A percentile compares a stretch with the other conserved stretches of the same genome.
phyloP scores from a whole-genome alignment of 495 filamentous ascomycete genomes.

The Ramalina intermedia region DNA sequence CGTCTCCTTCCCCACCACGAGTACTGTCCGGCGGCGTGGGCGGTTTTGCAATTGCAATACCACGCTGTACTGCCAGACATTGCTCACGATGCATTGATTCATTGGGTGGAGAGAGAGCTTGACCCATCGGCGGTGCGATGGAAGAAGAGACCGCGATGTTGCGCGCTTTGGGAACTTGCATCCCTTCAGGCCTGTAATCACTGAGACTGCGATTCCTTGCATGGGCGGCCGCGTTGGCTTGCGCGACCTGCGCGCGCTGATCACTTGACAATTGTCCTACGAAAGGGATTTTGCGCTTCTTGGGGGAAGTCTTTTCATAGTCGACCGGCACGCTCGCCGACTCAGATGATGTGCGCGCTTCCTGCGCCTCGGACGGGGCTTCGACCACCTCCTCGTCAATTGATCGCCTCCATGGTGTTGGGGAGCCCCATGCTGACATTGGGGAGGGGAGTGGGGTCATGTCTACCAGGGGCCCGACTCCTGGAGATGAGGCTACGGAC shows the following conservation, averaged over 20 bases:
- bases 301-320: constrained; percentile 27
- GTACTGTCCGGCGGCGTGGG: constrained; percentile 62
- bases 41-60: constrained; percentile 47
- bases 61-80: constrained; percentile 63
- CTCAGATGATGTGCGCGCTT: background rate
- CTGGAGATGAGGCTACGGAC: constrained; percentile 50
- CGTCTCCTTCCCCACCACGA: constrained; percentile 34
- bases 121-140: constrained; percentile 24
- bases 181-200: constrained; percentile 65
- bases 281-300: constrained; percentile 38
- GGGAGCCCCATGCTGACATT: constrained; percentile 54
- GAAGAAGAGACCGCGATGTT: constrained; percentile 58
- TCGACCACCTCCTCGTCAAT: constrained; percentile 34
- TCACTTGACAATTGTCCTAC: constrained; percentile 17
- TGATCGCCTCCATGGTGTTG: constrained; percentile 50
- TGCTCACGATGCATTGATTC: constrained; percentile 62
- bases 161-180: constrained; percentile 48
- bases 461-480: constrained; percentile 69
- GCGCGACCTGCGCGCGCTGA: constrained; percentile 14
- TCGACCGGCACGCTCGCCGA: background rate
- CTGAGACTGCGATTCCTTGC: constrained; percentile 68
- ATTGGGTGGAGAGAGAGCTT: constrained; percentile 24
- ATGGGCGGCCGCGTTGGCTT: constrained; percentile 28
- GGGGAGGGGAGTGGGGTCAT: constrained; percentile 91
- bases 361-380: background rate